These are phyloP conservation scores for Ophiobolus disseminans DNA, from an alignment of 2,329 filamentous ascomycete genomes.

Conservation along the genomic window DNA sequence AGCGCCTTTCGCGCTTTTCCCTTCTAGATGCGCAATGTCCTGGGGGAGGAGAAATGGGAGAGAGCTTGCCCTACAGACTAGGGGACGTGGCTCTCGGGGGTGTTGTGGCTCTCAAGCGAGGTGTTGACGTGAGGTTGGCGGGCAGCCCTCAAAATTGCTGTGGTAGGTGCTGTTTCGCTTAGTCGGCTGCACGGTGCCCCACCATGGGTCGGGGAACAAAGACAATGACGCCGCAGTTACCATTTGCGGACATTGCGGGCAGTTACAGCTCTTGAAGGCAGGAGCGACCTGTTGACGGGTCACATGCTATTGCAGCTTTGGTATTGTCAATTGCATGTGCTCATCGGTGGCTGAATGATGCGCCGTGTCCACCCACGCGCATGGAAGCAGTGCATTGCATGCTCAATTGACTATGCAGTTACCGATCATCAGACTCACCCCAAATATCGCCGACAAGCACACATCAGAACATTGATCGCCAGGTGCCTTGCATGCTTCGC, in stretches of 20 bases:
- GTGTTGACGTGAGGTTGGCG: constrained; percentile 39
- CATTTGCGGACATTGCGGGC: not conserved
- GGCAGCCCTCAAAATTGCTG: constrained; percentile 31
- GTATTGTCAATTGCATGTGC: too few relatives aligned
- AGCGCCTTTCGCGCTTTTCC: constrained; percentile 55
- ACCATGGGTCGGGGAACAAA: constrained; percentile 10
- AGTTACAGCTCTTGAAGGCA: constrained; percentile 11
- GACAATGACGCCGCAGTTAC: constrained; percentile 20
- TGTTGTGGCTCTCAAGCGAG: constrained; percentile 33
- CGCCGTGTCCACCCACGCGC: too few relatives aligned
- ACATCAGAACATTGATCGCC: not conserved
- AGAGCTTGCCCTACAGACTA: constrained; percentile 50
- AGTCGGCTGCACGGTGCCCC: constrained; percentile 27
- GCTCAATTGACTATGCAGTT: too few relatives aligned
- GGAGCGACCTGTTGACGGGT: too few relatives aligned
- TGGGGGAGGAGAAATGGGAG: constrained; percentile 35
- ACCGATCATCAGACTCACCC: too few relatives aligned
- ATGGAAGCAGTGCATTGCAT: too few relatives aligned
- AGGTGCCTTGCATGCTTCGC: constrained; percentile 15
- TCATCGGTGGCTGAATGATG: too few relatives aligned
- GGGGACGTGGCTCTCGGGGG: constrained; percentile 50
- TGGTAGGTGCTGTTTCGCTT: constrained; percentile 36
- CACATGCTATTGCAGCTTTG: too few relatives aligned
- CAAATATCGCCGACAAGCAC: too few relatives aligned
- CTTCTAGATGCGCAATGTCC: constrained; percentile 53